These are phyloP conservation scores for Tolypocladium guangdongense DNA, from an alignment of 2,329 filamentous ascomycete genomes.

Conservation along the genomic window DNA sequence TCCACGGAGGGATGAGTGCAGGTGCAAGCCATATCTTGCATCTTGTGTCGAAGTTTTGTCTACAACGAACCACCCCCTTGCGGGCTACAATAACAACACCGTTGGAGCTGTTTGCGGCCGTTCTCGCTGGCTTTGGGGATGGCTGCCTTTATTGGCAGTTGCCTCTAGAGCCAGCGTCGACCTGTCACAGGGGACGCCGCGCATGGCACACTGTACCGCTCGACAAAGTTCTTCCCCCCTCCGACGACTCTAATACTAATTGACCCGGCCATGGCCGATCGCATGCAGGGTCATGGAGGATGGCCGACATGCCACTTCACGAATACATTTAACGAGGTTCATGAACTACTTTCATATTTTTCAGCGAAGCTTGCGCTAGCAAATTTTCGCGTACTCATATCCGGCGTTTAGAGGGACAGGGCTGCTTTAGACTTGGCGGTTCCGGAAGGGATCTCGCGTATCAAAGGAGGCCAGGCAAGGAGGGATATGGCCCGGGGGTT, in stretches of 20 bases:
- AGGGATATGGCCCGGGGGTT: not conserved
- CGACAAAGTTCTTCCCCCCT: not conserved
- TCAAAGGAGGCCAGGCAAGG: not conserved
- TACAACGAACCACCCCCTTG: not conserved
- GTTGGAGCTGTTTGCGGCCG: not conserved
- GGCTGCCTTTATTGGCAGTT: not conserved
- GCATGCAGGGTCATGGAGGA: not conserved
- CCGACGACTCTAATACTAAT: not conserved
- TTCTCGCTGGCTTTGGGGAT: not conserved
- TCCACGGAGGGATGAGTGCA: constrained; percentile 18
- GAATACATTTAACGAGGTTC: constrained; percentile 6
- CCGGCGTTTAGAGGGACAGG: constrained; percentile 9
- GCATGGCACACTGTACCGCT: not conserved
- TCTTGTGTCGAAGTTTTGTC: not conserved
- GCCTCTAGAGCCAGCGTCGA: not conserved
- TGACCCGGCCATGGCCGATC: not conserved
- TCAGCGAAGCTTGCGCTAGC: constrained; percentile 1
- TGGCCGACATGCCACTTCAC: not conserved
- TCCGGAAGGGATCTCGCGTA: constrained; percentile 6
- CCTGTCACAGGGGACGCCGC: not conserved
- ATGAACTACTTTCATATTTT: constrained; percentile 6
- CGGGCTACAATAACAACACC: not conserved
- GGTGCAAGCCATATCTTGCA: not conserved
- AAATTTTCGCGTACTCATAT: constrained; percentile 5
- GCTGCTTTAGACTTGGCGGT: constrained; percentile 7